Evolutionary conservation across 257 asterid genomes (phyloP).

Genomic region (Fraxinus anomala): DNA sequence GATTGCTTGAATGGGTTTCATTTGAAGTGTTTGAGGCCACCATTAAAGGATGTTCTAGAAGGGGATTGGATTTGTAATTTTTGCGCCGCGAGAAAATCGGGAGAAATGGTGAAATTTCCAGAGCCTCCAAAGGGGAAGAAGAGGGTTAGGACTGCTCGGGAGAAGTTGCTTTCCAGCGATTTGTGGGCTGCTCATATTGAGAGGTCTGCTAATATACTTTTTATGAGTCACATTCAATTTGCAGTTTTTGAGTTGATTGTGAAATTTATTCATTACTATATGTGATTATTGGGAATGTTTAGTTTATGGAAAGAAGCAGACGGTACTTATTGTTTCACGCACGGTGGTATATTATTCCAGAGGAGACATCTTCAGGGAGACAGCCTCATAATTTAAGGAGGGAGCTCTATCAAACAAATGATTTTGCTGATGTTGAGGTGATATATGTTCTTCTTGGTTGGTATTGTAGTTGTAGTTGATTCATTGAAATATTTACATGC

Average conservation of each 20-base stretch:
- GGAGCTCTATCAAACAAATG: constrained; percentile 82
- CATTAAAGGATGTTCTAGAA: constrained; percentile 72
- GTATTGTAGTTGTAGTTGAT: not conserved
- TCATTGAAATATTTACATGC: not conserved
- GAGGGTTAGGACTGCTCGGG: constrained; percentile 75
- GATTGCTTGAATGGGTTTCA: constrained; percentile 96
- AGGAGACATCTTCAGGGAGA: constrained; percentile 87
- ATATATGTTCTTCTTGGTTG: constrained; percentile 19
- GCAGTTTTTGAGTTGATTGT: constrained; percentile 1
- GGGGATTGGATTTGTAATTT: constrained; percentile 88
- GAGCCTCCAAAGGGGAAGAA: constrained; percentile 68
- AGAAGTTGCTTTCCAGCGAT: constrained; percentile 85
- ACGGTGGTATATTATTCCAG: constrained; percentile 83
- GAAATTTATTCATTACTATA: not conserved
- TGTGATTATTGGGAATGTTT: constrained; percentile 25
- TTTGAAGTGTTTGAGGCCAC: constrained; percentile 80
- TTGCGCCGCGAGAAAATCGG: constrained; percentile 59
- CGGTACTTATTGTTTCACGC: constrained; percentile 75
- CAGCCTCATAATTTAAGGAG: constrained; percentile 90
- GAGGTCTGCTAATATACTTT: constrained; percentile 44
- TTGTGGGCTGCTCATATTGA: constrained; percentile 83
- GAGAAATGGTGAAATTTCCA: constrained; percentile 52
- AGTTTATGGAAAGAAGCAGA: constrained; percentile 96
- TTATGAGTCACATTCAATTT: constrained; percentile 3
- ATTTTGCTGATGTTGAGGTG: constrained; percentile 83